These are phyloP conservation scores for Leptomonas seymouri DNA, from an alignment of 208 protist species.

Conservation along the genomic window DNA sequence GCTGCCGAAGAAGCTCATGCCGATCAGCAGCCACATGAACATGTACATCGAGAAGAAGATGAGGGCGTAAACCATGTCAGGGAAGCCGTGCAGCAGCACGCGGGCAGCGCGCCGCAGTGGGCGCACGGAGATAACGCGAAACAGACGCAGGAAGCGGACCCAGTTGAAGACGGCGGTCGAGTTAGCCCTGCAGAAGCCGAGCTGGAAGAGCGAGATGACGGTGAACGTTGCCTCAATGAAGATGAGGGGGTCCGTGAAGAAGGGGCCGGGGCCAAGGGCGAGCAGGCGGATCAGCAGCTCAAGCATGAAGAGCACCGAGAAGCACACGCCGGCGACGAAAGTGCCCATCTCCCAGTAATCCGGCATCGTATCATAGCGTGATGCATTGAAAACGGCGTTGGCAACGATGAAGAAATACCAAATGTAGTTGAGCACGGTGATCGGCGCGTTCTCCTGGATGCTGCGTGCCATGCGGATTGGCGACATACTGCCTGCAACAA, in stretches of 20 bases:
- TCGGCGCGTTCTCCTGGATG: constrained; percentile 83
- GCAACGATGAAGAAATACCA: constrained; percentile 81
- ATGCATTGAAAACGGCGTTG: constrained; percentile 90
- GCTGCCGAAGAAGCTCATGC: constrained; percentile 93
- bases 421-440: constrained; percentile 76
- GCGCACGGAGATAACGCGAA: constrained; percentile 63
- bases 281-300: constrained; percentile 86
- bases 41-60: constrained; percentile 91
- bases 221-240: constrained; percentile 73
- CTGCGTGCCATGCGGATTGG: constrained; percentile 85
- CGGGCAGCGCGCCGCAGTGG: constrained; percentile 73
- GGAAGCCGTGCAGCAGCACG: constrained; percentile 80
- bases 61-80: constrained; percentile 84
- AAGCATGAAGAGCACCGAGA: constrained; percentile 83
- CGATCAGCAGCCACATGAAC: constrained; percentile 92
- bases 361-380: constrained; percentile 81
- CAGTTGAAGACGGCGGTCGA: constrained; percentile 89
- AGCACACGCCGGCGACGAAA: constrained; percentile 72
- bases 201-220: constrained; percentile 86
- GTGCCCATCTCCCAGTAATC: constrained; percentile 77
- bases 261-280: constrained; percentile 80
- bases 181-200: constrained; percentile 86
- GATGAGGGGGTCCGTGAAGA: constrained; percentile 79
- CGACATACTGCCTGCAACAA: constrained; percentile 57
- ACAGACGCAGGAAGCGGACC: constrained; percentile 78